Base-by-base conservation (phyloP, 2,329 filamentous ascomycete genomes). In the Fusarium multiceps region DNA sequence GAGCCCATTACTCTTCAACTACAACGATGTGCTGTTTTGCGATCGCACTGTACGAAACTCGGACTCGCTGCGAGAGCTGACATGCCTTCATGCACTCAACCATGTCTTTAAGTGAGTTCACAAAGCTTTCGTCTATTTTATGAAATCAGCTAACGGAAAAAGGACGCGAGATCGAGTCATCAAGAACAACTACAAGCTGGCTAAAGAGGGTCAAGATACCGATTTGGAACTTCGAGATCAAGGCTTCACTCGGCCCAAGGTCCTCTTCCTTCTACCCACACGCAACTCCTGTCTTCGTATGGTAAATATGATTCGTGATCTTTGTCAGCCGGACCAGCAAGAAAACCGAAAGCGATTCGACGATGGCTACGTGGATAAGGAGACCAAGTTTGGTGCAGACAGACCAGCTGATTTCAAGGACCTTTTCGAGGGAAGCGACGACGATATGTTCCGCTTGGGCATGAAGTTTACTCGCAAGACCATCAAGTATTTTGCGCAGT, bases 391-490 rank as follows among this genome's bases (percentile, higher is more conserved):
- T 72, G 89, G 90, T 27, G 83, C 87, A 11, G 89, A 92, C 76
- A 93, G 93, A 76, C 91, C 96, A 0, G 91, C 90, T 5, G 96
- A 98, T 78, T 98, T 97, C 80, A 86, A 88, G 25, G 92, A 97
- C 59, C 86, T 98, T 0, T 99, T 99, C 76, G 91, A 91, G 66
- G 96, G 96, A 63, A 98, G 98, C 77, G 93, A 97, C 78, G 96
- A 98, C 78, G 96, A 99, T 81, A 96, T 97, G 88, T 99, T 98
- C 82, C 90, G 95, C 5, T 84, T 98, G 3, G 96, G 95, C n/a
- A 81, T 99, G 77, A 99, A 98, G 80, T 97, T 99, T 78, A 98
- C 96, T 0, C 89, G 96, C 66, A 98, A 98, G 81, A 97, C 94
- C 0, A 86, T 98, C 77, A 98, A 98, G 79, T 96, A 92, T 78